Evolutionary conservation across 208 protist genomes (phyloP).

Genomic region (Acanthamoeba royreba): DNA sequence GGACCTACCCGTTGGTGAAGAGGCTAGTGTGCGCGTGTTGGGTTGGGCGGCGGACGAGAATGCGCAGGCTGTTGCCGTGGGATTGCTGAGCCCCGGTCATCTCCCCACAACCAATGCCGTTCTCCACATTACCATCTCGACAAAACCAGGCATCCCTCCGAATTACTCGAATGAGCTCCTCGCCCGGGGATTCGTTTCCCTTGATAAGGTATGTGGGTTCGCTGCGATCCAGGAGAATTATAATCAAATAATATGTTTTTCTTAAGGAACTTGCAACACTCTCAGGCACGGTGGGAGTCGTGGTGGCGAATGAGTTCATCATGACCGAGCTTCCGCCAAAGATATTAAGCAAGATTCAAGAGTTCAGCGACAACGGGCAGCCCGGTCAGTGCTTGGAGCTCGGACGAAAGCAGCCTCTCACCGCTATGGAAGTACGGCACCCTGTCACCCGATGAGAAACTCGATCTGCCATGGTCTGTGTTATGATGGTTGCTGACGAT

Average conservation of each 20-base stretch:
- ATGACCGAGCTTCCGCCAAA: neutral
- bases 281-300: neutral
- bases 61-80: neutral
- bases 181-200: neutral
- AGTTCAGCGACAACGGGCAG: neutral
- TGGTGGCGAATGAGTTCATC: conserved; percentile 33
- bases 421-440: neutral
- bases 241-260: too few relatives aligned
- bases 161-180: neutral
- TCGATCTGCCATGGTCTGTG: neutral
- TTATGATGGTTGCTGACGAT: neutral
- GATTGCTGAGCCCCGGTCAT: neutral
- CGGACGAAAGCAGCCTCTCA: conserved; percentile 7
- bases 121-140: conserved; percentile 3
- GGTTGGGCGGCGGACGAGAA: neutral
- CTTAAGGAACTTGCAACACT: neutral
- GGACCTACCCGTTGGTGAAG: neutral
- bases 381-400: conserved; percentile 18
- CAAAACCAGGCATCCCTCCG: neutral
- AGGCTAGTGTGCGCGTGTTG: neutral
- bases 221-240: too few relatives aligned
- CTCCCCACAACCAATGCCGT: neutral
- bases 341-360: neutral
- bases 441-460: too few relatives aligned
- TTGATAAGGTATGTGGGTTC: too few relatives aligned